Evolutionary conservation across 192 early-diverging fungal species (phyloP).

Genomic region (Phlyctochytrium planicorne): DNA sequence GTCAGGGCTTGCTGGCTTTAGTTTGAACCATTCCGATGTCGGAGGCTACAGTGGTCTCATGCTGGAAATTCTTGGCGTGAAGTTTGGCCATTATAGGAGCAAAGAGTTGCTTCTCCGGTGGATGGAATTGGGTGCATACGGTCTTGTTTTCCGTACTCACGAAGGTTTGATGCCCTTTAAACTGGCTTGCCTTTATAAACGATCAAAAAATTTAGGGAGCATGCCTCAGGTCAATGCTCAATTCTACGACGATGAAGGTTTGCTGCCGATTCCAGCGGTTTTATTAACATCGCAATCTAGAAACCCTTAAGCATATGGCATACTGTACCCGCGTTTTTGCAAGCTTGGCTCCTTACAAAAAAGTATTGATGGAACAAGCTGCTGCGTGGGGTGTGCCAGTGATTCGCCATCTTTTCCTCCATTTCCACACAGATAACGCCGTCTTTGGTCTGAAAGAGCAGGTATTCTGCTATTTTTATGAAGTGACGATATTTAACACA

Average conservation of each 20-base stretch:
- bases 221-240: conserved; percentile 38
- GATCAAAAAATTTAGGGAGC: conserved; percentile 3
- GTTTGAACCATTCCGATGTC: conserved; percentile 37
- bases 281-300: neutral
- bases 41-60: conserved; percentile 34
- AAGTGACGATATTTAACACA: too few relatives aligned
- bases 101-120: conserved; percentile 34
- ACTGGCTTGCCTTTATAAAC: conserved; percentile 16
- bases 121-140: conserved; percentile 45
- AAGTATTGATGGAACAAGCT: conserved; percentile 31
- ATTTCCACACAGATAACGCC: conserved; percentile 32
- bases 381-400: conserved; percentile 34
- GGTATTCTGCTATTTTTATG: too few relatives aligned
- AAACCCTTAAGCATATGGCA: neutral
- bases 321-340: neutral
- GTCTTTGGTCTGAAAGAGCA: conserved; percentile 37
- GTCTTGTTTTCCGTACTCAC: conserved; percentile 18
- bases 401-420: conserved; percentile 34
- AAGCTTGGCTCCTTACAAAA: conserved; percentile 27
- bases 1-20: conserved; percentile 36
- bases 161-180: neutral
- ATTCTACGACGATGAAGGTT: conserved; percentile 42
- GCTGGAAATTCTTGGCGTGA: conserved; percentile 23
- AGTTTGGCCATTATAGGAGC: conserved; percentile 17
- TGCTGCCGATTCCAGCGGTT: conserved; percentile 1